Evolutionary conservation across 2,329 filamentous ascomycete genomes (phyloP), one percentile per base, ranked within the genome.

Genomic region (Cercospora citrullina): DNA sequence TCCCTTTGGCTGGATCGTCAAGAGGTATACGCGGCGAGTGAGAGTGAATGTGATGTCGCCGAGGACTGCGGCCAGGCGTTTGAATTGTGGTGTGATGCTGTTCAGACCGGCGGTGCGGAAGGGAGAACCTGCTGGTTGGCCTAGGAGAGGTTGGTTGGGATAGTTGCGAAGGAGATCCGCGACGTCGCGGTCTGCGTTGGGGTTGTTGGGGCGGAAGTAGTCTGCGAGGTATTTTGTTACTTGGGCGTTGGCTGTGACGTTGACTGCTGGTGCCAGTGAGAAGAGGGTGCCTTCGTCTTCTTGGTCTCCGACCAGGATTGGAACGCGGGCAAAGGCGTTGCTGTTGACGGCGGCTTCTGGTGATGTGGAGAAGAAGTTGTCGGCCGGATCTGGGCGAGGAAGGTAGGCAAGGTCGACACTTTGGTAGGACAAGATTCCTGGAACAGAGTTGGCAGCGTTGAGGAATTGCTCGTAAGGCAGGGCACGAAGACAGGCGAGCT

Each of bases 1-100:
- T 79, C 72, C 0, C 89, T 88, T 69, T 1, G 79, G 64, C 0
- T 77, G 74, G 1, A 87, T 78, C 0, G 75, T 67, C 12, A 83
- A 75, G 23, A 95, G 85, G 77, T 91, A 89, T 5, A 84, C 68
- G 16, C 92, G 87, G 1, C 91, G 87, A 0, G 87, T 87, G 0
- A 95, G 83, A 0, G 89, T 94, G 79, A 95, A 94, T 1, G 87
- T 87, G 0, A 93, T 74, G 75, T 95, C 92, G 14, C 92, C 92
- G 0, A 87, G 45, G 79, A 94, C 86, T 39, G 91, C 91, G 1
- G 90, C 88, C 0, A 93, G 81, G 14, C 90, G 89, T 79, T 94
- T 94, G 84, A 88, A 94, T 71, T 91, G 86, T 0, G 91, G 90
- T 75, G 91, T 93, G 74, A 88, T 83, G 74, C 90, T 88, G 80